Evolutionary conservation across 129 eudicot genomes (phyloP).

Genomic region (Mikania micrantha): DNA sequence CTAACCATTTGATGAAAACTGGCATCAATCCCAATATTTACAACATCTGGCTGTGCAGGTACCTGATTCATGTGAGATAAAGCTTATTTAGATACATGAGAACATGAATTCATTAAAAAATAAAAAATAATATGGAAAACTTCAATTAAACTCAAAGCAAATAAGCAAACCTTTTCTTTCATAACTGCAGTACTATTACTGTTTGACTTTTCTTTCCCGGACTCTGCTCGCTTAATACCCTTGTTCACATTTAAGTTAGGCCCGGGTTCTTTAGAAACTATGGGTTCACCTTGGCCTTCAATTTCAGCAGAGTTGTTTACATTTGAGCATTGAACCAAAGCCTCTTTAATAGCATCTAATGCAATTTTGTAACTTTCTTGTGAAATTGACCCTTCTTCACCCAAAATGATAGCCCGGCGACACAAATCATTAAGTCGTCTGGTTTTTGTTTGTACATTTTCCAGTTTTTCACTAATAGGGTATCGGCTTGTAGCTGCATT

Average conservation of each 20-base stretch:
- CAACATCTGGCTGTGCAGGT: constrained; percentile 37
- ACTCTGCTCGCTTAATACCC: constrained; percentile 43
- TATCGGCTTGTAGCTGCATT: constrained; percentile 77
- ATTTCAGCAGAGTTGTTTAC: constrained; percentile 32
- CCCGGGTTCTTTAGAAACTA: constrained; percentile 22
- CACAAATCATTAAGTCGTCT: constrained; percentile 81
- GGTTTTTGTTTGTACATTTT: constrained; percentile 72
- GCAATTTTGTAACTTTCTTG: constrained; percentile 75
- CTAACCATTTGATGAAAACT: constrained; percentile 63
- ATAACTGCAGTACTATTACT: constrained; percentile 26
- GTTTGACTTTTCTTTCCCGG: constrained; percentile 43
- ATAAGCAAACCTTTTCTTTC: constrained; percentile 58
- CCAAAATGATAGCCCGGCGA: constrained; percentile 79
- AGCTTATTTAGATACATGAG: neutral
- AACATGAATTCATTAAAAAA: neutral
- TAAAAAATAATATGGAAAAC: neutral
- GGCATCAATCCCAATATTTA: constrained; percentile 48
- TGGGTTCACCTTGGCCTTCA: constrained; percentile 33
- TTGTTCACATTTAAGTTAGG: constrained; percentile 23
- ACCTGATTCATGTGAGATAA: constrained; percentile 37
- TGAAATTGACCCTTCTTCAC: constrained; percentile 91
- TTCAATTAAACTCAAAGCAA: neutral
- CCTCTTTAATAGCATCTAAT: constrained; percentile 55
- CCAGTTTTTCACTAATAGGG: constrained; percentile 54
- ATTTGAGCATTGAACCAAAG: constrained; percentile 51